phyloP scores from a whole-genome alignment of 1,139 yeast genomes.

The Kazachstania sp. region DNA sequence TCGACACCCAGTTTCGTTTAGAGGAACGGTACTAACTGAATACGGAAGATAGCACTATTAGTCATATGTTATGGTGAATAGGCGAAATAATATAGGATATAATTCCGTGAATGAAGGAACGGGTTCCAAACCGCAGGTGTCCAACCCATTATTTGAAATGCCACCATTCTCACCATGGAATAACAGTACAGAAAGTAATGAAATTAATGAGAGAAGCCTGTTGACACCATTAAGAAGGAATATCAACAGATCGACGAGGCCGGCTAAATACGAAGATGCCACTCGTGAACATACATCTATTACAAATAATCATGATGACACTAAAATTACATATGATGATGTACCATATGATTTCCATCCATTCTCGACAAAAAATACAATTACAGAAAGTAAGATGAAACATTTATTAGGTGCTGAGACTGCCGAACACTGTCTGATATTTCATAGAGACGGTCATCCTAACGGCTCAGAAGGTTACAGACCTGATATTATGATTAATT shows the following conservation, averaged over 20 bases:
- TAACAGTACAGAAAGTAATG: conserved; percentile 8
- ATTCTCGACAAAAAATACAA: conserved; percentile 15
- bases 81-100: no score
- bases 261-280: background rate
- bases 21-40: no score
- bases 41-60: no score
- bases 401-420: conserved; percentile 19
- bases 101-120: background rate
- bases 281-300: background rate
- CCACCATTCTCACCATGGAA: conserved; percentile 28
- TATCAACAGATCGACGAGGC: conserved; percentile 3
- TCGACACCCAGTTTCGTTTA: no score
- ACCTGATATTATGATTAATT: conserved; percentile 23
- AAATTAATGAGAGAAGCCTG: conserved; percentile 4
- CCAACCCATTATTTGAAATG: conserved; percentile 15
- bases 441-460: conserved; percentile 19
- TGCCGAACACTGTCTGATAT: conserved; percentile 27
- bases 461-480: conserved; percentile 13
- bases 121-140: background rate
- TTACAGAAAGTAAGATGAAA: conserved; percentile 20
- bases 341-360: conserved; percentile 21
- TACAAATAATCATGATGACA: background rate
- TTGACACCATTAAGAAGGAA: conserved; percentile 20
- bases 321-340: background rate
- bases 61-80: no score